Evolutionary conservation across 2,329 filamentous ascomycete species (phyloP).

Genomic region (Cladosporium velox): DNA sequence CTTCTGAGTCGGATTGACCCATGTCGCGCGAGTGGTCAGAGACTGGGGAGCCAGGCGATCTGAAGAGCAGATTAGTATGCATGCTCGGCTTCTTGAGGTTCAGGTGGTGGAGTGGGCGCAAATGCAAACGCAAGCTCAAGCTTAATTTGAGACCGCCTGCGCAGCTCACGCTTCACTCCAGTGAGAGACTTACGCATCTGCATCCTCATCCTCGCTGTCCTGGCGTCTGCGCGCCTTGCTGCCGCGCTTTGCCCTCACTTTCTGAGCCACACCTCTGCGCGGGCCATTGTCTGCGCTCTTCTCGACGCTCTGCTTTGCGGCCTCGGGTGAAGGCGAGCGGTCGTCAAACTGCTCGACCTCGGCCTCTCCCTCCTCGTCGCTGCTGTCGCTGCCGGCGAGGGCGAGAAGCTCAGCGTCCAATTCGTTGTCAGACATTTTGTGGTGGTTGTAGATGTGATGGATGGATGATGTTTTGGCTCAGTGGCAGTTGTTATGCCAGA

Average conservation of each 20-base stretch:
- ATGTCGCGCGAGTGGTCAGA: constrained; percentile 83
- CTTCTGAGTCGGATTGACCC: constrained; percentile 80
- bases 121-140: not conserved
- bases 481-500: not conserved
- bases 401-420: constrained; percentile 93
- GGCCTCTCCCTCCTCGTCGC: constrained; percentile 51
- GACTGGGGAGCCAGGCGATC: constrained; percentile 23
- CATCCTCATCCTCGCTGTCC: constrained; percentile 68
- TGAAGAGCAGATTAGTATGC: constrained; percentile 12
- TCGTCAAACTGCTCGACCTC: constrained; percentile 56
- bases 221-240: constrained; percentile 51
- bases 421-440: constrained; percentile 51
- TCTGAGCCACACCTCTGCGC: constrained; percentile 48
- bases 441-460: not conserved
- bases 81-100: constrained; percentile 26
- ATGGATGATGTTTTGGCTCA: not conserved
- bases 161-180: not conserved
- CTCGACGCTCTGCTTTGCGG: constrained; percentile 41
- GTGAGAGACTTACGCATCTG: constrained; percentile 68
- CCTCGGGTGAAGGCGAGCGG: constrained; percentile 56
- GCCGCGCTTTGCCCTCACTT: constrained; percentile 44
- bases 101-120: constrained; percentile 9
- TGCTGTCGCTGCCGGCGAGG: constrained; percentile 70
- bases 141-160: not conserved
- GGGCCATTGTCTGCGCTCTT: constrained; percentile 35